phyloP scores from a whole-genome alignment of 1,284 basidiomycete genomes.

The Peniophora sp. region DNA sequence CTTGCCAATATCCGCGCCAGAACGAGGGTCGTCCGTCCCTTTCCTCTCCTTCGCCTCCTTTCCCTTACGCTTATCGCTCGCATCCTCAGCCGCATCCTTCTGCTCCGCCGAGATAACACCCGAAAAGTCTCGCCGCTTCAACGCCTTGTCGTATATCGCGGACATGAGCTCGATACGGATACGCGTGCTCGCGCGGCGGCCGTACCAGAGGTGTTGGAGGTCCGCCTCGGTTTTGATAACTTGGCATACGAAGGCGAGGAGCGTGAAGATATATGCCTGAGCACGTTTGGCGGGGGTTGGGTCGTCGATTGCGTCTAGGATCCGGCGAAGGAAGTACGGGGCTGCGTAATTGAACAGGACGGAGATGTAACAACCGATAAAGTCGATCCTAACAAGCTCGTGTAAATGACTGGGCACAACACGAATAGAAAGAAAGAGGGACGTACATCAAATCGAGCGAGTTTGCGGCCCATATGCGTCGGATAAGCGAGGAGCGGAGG shows the following conservation, averaged over 20 bases:
- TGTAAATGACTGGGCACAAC: neutral
- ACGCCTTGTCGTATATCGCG: constrained; percentile 84
- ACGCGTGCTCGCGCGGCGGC: constrained; percentile 63
- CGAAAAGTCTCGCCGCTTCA: constrained; percentile 79
- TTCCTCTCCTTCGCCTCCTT: constrained; percentile 13
- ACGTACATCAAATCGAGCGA: constrained; percentile 57
- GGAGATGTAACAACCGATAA: constrained; percentile 51
- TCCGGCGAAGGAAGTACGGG: constrained; percentile 63
- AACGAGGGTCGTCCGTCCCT: constrained; percentile 41
- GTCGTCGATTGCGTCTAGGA: constrained; percentile 35
- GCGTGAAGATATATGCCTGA: constrained; percentile 65
- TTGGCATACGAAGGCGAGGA: constrained; percentile 55
- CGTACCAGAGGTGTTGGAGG: constrained; percentile 73
- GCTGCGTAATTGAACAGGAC: constrained; percentile 63
- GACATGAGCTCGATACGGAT: constrained; percentile 72
- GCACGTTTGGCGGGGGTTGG: constrained; percentile 39
- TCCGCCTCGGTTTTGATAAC: constrained; percentile 64
- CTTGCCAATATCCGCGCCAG: constrained; percentile 68
- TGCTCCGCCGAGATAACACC: constrained; percentile 55
- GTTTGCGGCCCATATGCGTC: constrained; percentile 60
- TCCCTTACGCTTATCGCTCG: constrained; percentile 13
- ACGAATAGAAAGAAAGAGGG: constrained; percentile 13
- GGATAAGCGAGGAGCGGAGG: constrained; percentile 36
- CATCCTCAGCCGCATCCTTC: constrained; percentile 32
- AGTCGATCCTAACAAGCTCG: constrained; percentile 47